These are phyloP conservation scores for Umbilicus rupestris DNA, from an alignment of 164 flowering plant genomes.

Conservation along the genomic window DNA sequence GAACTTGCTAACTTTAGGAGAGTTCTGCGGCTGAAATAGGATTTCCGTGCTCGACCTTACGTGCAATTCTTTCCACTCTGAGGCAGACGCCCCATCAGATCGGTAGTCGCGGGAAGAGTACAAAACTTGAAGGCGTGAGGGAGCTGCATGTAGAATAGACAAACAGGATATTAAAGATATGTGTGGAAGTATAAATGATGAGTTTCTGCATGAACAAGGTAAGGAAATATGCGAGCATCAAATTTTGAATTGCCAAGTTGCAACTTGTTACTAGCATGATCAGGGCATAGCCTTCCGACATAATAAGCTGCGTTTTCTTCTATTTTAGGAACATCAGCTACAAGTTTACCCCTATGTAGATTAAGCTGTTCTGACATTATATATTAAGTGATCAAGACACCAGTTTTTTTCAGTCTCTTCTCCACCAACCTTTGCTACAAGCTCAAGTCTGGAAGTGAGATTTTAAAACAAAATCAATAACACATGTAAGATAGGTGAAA, in stretches of 20 bases:
- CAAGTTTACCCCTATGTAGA: neutral
- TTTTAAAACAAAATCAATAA: neutral
- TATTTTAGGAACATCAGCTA: neutral
- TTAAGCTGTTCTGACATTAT: neutral
- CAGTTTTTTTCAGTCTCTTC: neutral
- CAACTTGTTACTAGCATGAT: neutral
- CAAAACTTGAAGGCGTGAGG: conserved; percentile 56
- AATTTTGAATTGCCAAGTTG: neutral
- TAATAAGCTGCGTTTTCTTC: neutral
- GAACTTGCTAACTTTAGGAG: conserved; percentile 49
- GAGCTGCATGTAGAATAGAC: conserved; percentile 33
- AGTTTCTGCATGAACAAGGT: neutral
- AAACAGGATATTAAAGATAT: too few species aligned
- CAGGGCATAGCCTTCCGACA: too few species aligned
- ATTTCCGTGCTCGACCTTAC: conserved; percentile 71
- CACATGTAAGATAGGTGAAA: neutral
- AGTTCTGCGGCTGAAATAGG: conserved; percentile 51
- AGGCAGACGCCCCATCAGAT: conserved; percentile 53
- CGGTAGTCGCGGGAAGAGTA: conserved; percentile 73
- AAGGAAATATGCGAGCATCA: too few species aligned
- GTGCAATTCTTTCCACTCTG: conserved; percentile 76
- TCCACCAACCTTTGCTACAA: neutral
- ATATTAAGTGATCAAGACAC: neutral
- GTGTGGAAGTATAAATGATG: neutral
- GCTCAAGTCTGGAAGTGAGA: neutral